These are phyloP conservation scores for Telfairia occidentalis DNA, from an alignment of 331 rosid species.

Conservation along the genomic window DNA sequence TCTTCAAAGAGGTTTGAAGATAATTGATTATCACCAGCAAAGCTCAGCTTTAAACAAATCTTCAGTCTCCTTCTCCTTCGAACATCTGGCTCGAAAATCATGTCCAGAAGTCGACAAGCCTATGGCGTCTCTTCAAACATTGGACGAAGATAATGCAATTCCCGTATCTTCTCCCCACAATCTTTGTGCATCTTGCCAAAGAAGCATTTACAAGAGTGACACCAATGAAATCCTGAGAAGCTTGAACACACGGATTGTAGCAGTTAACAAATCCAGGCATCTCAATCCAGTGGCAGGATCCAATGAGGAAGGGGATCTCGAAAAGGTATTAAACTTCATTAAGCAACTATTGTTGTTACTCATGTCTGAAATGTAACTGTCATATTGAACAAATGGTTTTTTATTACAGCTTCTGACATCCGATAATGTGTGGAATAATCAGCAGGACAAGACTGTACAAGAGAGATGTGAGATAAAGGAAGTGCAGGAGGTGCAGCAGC, in stretches of 20 bases:
- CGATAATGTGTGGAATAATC: constrained; percentile 24
- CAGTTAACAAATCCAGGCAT: constrained; percentile 29
- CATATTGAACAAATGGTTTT: not conserved
- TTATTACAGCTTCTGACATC: not conserved
- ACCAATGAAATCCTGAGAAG: constrained; percentile 30
- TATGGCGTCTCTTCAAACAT: constrained; percentile 26
- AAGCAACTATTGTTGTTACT: not conserved
- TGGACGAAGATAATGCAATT: constrained; percentile 31
- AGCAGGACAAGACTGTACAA: constrained; percentile 30
- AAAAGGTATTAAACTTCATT: constrained; percentile 45
- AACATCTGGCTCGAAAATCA: constrained; percentile 44
- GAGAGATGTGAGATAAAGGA: constrained; percentile 65
- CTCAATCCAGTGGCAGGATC: not conserved
- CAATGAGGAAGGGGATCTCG: constrained; percentile 41
- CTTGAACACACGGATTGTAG: constrained; percentile 29
- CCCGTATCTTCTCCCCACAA: constrained; percentile 25
- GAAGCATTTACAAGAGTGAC: constrained; percentile 27
- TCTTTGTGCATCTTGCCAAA: constrained; percentile 66
- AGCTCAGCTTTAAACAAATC: constrained; percentile 57
- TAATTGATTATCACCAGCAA: constrained; percentile 80
- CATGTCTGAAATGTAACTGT: not conserved
- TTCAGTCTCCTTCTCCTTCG: constrained; percentile 79
- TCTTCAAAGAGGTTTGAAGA: constrained; percentile 89
- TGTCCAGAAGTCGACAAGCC: constrained; percentile 38
- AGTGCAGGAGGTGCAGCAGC: constrained; percentile 43